These are phyloP conservation scores for Tilletia walkeri DNA, from an alignment of 1,284 basidiomycete species.

Conservation along the genomic window DNA sequence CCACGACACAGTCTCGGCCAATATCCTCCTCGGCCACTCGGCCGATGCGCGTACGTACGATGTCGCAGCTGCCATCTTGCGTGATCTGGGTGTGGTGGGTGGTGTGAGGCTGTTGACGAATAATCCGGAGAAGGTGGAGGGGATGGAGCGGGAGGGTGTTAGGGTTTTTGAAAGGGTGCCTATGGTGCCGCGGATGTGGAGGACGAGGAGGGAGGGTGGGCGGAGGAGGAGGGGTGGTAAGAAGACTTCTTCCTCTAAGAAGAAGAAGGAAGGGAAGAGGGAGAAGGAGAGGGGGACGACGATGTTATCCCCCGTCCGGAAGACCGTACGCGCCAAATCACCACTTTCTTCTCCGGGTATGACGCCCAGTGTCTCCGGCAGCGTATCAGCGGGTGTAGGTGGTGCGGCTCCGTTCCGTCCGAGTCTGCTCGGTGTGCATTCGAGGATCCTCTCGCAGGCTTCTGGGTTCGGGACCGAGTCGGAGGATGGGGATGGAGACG, in stretches of 20 bases:
- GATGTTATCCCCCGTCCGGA: too few relatives aligned
- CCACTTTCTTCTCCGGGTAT: too few relatives aligned
- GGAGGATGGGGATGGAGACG: not conserved
- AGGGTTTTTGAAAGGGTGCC: slow-evolving; percentile 78
- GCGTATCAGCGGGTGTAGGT: too few relatives aligned
- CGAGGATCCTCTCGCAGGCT: not conserved
- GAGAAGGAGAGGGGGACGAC: not conserved
- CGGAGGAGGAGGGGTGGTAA: slow-evolving; percentile 18
- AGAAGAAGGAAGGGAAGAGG: slow-evolving; percentile 17
- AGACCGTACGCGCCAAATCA: too few relatives aligned
- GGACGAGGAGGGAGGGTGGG: slow-evolving; percentile 22
- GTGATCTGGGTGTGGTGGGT: slow-evolving; percentile 75
- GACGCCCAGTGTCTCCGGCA: too few relatives aligned
- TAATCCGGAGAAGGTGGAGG: slow-evolving; percentile 94
- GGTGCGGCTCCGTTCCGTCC: not conserved
- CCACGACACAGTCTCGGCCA: slow-evolving; percentile 96
- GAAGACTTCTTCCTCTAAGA: not conserved
- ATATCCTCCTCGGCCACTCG: slow-evolving; percentile 87
- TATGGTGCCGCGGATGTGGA: slow-evolving; percentile 94
- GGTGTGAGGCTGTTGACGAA: slow-evolving; percentile 80
- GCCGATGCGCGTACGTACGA: slow-evolving; percentile 94
- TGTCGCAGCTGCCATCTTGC: slow-evolving; percentile 82
- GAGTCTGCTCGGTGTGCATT: slow-evolving; percentile 11
- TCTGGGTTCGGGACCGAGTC: slow-evolving; percentile 3
- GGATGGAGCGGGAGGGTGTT: slow-evolving; percentile 79